phyloP scores from a whole-genome alignment of 2,329 filamentous ascomycete genomes.

The Aaosphaeria pasadenensis region DNA sequence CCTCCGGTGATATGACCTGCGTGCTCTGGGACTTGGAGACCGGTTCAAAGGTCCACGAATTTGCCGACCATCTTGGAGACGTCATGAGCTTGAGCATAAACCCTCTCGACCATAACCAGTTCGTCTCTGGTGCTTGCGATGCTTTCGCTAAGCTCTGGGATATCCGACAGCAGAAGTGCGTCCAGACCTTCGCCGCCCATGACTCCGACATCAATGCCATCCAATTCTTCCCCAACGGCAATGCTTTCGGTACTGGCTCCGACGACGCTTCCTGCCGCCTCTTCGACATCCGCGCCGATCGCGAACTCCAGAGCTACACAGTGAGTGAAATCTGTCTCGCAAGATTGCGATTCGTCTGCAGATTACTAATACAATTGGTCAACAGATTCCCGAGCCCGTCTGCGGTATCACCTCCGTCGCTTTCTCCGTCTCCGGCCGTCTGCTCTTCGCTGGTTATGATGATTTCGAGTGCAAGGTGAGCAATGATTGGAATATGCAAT shows the following conservation, averaged over 20 bases:
- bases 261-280: slow-evolving; percentile 96
- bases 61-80: slow-evolving; percentile 95
- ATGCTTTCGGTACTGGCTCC: slow-evolving; percentile 96
- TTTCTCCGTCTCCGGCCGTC: slow-evolving; percentile 91
- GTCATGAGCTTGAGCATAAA: slow-evolving; percentile 99
- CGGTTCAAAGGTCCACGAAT: slow-evolving; percentile 94
- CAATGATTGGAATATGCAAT: slow-evolving; percentile 6
- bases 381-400: slow-evolving; percentile 89
- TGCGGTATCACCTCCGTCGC: slow-evolving; percentile 98
- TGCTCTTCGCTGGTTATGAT: slow-evolving; percentile 96
- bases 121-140: slow-evolving; percentile 98
- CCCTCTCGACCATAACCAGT: slow-evolving; percentile 97
- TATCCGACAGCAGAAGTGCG: slow-evolving; percentile 95
- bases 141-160: slow-evolving; percentile 99
- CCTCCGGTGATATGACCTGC: slow-evolving; percentile 98
- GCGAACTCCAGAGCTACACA: slow-evolving; percentile 68
- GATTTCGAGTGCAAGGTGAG: slow-evolving; percentile 99
- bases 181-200: slow-evolving; percentile 97
- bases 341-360: slow-evolving; percentile 6
- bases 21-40: slow-evolving; percentile 99
- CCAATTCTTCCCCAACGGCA: slow-evolving; percentile 98
- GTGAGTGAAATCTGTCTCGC: slow-evolving; percentile 40
- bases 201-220: slow-evolving; percentile 99
- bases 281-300: slow-evolving; percentile 95
- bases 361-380: slow-evolving; percentile 21